Percentiles rank a stretch among this genome's conserved stretches.
Conservation (phyloP, 2,329 filamentous ascomycete genomes). For the Diaporthe humulicola region DNA sequence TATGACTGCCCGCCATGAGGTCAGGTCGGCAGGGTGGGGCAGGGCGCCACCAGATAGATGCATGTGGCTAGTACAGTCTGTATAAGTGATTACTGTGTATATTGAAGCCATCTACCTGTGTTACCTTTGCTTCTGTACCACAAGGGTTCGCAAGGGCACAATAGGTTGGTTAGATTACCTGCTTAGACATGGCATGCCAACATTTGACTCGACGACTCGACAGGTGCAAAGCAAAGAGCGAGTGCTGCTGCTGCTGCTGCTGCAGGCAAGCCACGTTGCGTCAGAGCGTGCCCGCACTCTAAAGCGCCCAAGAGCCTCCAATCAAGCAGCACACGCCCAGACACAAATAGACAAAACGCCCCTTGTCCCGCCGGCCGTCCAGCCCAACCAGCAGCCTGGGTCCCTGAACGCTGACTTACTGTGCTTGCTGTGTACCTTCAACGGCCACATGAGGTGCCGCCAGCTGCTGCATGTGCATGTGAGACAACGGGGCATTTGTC, state of each 20-base stretch:
- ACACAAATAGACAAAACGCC: background rate
- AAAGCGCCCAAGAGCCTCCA: constrained; percentile 16
- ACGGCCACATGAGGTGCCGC: constrained; percentile 26
- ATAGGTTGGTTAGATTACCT: too few species aligned
- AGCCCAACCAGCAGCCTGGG: constrained; percentile 5
- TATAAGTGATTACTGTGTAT: background rate
- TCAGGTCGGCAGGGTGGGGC: background rate
- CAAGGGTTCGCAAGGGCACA: constrained; percentile 3
- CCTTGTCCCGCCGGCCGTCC: background rate
- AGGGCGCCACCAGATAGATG: background rate
- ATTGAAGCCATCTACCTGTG: background rate
- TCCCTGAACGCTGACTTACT: background rate
- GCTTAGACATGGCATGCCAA: background rate
- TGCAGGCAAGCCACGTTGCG: constrained; percentile 17
- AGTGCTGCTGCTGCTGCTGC: background rate
- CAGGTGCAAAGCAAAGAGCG: background rate
- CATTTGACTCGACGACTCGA: background rate
- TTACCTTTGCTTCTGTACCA: background rate
- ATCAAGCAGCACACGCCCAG: constrained; percentile 11
- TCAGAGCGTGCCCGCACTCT: background rate
- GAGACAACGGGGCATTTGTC: constrained; percentile 13
- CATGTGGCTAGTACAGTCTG: background rate
- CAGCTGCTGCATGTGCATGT: constrained; percentile 24
- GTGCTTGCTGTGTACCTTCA: background rate
- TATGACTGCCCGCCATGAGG: background rate